These are phyloP conservation scores for Actinomucor elegans DNA, from an alignment of 371 early-diverging fungal genomes.

Conservation along the genomic window DNA sequence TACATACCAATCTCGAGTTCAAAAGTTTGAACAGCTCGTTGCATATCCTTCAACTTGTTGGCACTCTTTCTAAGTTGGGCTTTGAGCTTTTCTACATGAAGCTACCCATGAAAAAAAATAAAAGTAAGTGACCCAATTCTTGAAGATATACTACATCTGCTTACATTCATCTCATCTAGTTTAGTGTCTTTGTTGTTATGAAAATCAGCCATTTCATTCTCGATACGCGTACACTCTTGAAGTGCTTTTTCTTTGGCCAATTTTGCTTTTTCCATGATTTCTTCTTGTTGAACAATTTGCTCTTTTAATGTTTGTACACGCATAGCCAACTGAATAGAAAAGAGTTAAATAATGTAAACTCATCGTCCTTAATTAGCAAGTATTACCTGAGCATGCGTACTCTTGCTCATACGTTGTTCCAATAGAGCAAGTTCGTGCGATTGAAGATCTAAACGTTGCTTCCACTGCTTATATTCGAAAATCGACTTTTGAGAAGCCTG, in stretches of 20 bases:
- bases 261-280: constrained; percentile 40
- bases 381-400: constrained; percentile 64
- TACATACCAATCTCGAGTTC: constrained; percentile 73
- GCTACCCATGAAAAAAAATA: constrained; percentile 27
- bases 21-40: constrained; percentile 69
- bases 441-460: constrained; percentile 69
- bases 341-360: constrained; percentile 12
- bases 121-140: no score
- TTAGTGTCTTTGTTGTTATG: constrained; percentile 81
- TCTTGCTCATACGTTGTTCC: constrained; percentile 70
- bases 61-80: constrained; percentile 51
- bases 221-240: constrained; percentile 57
- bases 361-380: no score
- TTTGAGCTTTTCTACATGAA: constrained; percentile 62
- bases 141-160: background rate
- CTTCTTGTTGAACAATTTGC: constrained; percentile 30
- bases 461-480: constrained; percentile 46
- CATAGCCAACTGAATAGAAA: constrained; percentile 30
- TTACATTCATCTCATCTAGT: constrained; percentile 73
- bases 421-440: constrained; percentile 70
- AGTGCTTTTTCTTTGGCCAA: constrained; percentile 42
- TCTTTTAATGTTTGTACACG: constrained; percentile 49
- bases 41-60: constrained; percentile 62
- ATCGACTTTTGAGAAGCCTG: constrained; percentile 36
- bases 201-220: constrained; percentile 90